These are phyloP conservation scores for Candida nanaspora DNA, from an alignment of 805 yeast genomes.

Conservation along the genomic window DNA sequence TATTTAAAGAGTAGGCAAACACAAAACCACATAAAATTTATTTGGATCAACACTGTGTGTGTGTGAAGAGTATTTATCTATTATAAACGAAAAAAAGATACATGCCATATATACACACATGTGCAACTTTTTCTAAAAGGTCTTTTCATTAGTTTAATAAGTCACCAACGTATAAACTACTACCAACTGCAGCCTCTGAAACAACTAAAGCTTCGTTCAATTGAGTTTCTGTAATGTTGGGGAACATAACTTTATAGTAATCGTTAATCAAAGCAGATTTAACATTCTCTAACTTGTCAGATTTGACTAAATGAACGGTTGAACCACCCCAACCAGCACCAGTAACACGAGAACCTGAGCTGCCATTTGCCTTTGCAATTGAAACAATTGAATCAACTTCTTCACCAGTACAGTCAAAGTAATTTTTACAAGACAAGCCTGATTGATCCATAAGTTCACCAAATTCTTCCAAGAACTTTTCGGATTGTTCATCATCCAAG, in stretches of 20 bases:
- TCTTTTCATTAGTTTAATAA: too few species aligned
- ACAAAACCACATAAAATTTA: too few species aligned
- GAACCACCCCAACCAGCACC: slow-evolving; percentile 82
- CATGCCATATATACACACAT: too few species aligned
- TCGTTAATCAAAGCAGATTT: slow-evolving; percentile 37
- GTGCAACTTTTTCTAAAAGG: too few species aligned
- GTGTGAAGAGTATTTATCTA: too few species aligned
- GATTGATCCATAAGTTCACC: slow-evolving; percentile 55
- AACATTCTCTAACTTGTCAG: slow-evolving; percentile 31
- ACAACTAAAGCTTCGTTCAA: slow-evolving; percentile 46
- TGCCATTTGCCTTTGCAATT: slow-evolving; percentile 48
- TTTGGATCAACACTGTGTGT: too few species aligned
- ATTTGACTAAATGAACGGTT: slow-evolving; percentile 54
- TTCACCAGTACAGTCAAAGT: slow-evolving; percentile 48
- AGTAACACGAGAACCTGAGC: slow-evolving; percentile 63
- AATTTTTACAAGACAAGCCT: slow-evolving; percentile 42
- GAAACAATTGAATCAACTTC: slow-evolving; percentile 46
- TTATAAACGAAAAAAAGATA: too few species aligned
- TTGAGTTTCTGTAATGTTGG: slow-evolving; percentile 37
- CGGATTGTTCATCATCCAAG: slow-evolving; percentile 16
- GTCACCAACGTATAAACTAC: slow-evolving; percentile 19
- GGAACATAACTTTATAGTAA: slow-evolving; percentile 44
- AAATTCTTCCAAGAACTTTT: slow-evolving; percentile 32
- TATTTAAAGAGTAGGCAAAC: too few species aligned
- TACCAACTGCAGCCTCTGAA: slow-evolving; percentile 51